phyloP scores from a whole-genome alignment of 164 flowering plant species.

The Malania oleifera region DNA sequence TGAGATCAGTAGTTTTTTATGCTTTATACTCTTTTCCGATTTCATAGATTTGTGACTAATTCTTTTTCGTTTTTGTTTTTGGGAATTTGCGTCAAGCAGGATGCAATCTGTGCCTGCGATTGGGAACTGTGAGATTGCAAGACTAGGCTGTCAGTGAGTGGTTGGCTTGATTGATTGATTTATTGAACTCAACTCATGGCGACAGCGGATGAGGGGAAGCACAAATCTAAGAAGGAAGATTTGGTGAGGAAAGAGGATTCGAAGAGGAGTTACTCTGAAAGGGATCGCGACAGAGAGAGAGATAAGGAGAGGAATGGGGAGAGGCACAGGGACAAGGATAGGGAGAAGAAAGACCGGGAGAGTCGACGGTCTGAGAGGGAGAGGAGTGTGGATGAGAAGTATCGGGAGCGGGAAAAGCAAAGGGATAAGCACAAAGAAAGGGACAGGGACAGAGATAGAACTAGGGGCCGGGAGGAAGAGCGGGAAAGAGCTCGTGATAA shows the following conservation, averaged over 20 bases:
- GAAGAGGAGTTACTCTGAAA: slow-evolving; percentile 39
- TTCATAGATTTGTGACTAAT: no score
- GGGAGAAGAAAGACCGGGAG: slow-evolving; percentile 24
- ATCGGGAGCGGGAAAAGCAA: slow-evolving; percentile 25
- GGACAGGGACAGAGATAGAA: slow-evolving; percentile 32
- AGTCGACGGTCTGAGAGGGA: slow-evolving; percentile 25
- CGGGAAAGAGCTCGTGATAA: no score
- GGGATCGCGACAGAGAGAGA: slow-evolving; percentile 12
- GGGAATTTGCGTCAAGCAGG: no score
- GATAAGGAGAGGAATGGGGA: slow-evolving; percentile 7
- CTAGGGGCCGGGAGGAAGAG: slow-evolving; percentile 18
- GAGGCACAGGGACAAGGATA: slow-evolving; percentile 19
- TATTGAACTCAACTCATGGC: no score
- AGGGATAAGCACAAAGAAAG: no score
- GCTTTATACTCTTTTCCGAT: no score
- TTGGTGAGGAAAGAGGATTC: slow-evolving; percentile 36
- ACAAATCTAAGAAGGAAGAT: slow-evolving; percentile 48
- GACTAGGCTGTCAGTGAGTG: no score
- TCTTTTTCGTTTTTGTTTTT: no score
- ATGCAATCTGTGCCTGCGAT: no score
- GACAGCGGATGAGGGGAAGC: slow-evolving; percentile 51
- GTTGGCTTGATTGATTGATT: no score
- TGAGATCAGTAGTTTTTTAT: no score
- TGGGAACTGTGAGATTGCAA: no score
- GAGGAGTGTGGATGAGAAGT: slow-evolving; percentile 23